These are phyloP conservation scores for Colletotrichum sidae DNA, from an alignment of 2,329 filamentous ascomycete genomes.

Conservation along the genomic window DNA sequence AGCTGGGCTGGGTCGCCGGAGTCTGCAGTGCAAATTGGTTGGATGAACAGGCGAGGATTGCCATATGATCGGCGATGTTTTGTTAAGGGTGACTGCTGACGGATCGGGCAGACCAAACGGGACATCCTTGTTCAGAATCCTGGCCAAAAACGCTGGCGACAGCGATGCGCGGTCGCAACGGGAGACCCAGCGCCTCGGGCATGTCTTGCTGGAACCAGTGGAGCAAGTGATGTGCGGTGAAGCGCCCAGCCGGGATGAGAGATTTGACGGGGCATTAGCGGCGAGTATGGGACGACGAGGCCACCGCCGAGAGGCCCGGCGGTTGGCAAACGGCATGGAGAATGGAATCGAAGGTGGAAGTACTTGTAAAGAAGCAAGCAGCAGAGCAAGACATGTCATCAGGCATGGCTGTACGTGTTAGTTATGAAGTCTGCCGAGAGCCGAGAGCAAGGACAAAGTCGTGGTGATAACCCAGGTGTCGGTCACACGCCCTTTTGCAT, in stretches of 20 bases:
- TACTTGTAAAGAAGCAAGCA: neutral
- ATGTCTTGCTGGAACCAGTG: conserved; percentile 15
- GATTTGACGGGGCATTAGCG: conserved; percentile 17
- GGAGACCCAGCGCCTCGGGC: conserved; percentile 14
- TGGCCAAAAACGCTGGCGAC: too few species aligned
- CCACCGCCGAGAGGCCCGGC: conserved; percentile 19
- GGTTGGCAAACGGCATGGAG: conserved; percentile 21
- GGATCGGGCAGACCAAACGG: conserved; percentile 24
- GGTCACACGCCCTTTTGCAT: neutral
- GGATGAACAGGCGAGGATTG: conserved; percentile 25
- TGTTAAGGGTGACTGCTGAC: conserved; percentile 3
- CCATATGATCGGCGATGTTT: conserved; percentile 27
- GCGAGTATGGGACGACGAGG: conserved; percentile 18
- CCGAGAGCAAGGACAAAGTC: too few species aligned
- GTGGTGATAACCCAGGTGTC: neutral
- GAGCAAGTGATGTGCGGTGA: conserved; percentile 31
- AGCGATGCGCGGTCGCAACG: conserved; percentile 5
- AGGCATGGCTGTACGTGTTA: too few species aligned
- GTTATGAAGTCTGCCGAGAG: neutral
- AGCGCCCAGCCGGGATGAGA: conserved; percentile 19
- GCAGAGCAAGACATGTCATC: neutral
- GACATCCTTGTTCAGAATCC: conserved; percentile 15
- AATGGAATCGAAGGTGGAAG: neutral
- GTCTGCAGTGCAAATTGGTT: neutral
- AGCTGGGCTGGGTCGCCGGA: neutral